A percentile compares a stretch with the other conserved stretches of the same genome.
Conservation (phyloP, 2,329 filamentous ascomycete species). For the Pleoardoris graminearum region DNA sequence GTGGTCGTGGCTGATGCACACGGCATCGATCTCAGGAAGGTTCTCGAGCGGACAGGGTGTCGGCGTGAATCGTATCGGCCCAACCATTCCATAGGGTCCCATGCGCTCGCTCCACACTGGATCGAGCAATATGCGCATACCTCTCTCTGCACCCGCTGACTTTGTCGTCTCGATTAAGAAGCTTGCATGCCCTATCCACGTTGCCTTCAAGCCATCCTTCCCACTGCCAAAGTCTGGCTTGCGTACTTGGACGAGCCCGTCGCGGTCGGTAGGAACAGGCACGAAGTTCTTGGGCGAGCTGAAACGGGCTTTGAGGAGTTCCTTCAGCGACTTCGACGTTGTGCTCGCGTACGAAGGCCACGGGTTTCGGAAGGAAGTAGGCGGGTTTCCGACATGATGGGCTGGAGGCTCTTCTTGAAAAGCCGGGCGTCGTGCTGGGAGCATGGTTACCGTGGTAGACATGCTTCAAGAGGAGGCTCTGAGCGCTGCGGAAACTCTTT, state of each 20-base stretch:
- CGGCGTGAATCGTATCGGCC: slow-evolving; percentile 57
- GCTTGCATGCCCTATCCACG: slow-evolving; percentile 58
- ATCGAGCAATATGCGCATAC: slow-evolving; percentile 55
- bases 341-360: slow-evolving; percentile 51
- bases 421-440: slow-evolving; percentile 25
- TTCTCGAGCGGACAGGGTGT: slow-evolving; percentile 55
- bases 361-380: slow-evolving; percentile 54
- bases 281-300: slow-evolving; percentile 50
- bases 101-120: slow-evolving; percentile 58
- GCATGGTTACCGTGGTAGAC: slow-evolving; percentile 4
- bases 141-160: slow-evolving; percentile 35
- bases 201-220: slow-evolving; percentile 47
- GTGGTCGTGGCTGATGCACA: slow-evolving; percentile 60
- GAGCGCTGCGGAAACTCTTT: background rate
- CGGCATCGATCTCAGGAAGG: slow-evolving; percentile 56
- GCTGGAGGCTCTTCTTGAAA: slow-evolving; percentile 29
- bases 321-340: slow-evolving; percentile 24
- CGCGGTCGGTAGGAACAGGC: slow-evolving; percentile 49
- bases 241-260: slow-evolving; percentile 49
- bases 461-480: background rate
- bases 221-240: slow-evolving; percentile 47
- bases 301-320: slow-evolving; percentile 44
- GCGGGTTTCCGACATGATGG: slow-evolving; percentile 51
- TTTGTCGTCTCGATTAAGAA: slow-evolving; percentile 52
- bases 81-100: slow-evolving; percentile 51